Base-by-base conservation (phyloP, 1,139 yeast species). In the Insectozyma bohioensis region DNA sequence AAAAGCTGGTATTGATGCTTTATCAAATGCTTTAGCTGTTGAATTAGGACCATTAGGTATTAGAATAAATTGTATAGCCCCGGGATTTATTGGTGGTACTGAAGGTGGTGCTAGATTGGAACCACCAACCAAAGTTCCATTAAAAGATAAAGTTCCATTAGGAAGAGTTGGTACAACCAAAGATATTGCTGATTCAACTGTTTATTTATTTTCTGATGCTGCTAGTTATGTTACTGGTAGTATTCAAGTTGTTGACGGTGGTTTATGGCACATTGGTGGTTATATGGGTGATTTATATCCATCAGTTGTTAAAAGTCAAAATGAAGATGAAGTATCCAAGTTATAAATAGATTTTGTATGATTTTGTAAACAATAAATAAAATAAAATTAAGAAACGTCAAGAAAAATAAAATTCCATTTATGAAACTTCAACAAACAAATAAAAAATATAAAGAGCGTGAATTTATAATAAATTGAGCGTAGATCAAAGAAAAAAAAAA, bases 1-100 rank as follows among this genome's bases (percentile, higher is more conserved):
- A 6, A 90, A 90, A 61, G 96, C 97, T 1, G 97, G 96, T 20
- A 75, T 90, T 25, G 97, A 90, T 55, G 95, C 97, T 1, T 65
- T 90, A 32, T 80, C 90, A 13, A 80, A 84, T 46, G 84, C 90
- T 2, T 62, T 90, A 43, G 95, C 97, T 1, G 90, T 87, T 10
- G 97, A 90, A 60, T 67, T 86, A 43, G 97, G 97, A 1, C 96
- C 97, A 0, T 53, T 85, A 36, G 97, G 97, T 4, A 75, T 90
- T 30, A 72, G 92, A 37, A 75, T 81, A 31, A 90, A 90, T 54
- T 79, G 85, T 55, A 78, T 90, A 47, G 96, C 96, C 1, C 97
- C 97, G 0, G 97, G 97, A 5, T 78, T 84, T 11, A 87, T 88
- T 47, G 84, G 57, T 1, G 85, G 79, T 22, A 88, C 97, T 5